Evolutionary conservation across 768 basidiomycete species (phyloP).

Genomic region (Suillus ampliporus): DNA sequence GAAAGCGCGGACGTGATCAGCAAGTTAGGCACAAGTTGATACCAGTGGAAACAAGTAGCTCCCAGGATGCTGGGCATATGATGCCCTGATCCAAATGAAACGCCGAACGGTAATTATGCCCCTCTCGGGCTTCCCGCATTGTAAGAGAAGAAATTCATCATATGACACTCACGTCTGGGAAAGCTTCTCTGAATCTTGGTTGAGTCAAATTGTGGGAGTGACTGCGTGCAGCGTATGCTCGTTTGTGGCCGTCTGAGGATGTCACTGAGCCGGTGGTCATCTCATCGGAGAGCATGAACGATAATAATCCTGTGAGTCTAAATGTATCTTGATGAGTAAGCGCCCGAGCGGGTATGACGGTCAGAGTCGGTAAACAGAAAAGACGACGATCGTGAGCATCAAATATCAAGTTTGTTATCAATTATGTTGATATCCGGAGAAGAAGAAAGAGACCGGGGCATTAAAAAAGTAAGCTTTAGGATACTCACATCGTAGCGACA

Average conservation of each 20-base stretch:
- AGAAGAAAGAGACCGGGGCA: constrained; percentile 9
- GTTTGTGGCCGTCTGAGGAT: constrained; percentile 80
- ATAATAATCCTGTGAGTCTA: constrained; percentile 90
- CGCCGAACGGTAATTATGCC: constrained; percentile 27
- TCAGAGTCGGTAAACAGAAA: constrained; percentile 13
- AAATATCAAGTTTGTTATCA: constrained; percentile 7
- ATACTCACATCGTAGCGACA: constrained; percentile 86
- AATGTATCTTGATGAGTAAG: constrained; percentile 9
- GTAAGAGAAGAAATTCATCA: constrained; percentile 13
- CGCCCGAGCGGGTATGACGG: constrained; percentile 8
- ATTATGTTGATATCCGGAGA: constrained; percentile 20
- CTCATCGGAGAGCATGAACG: constrained; percentile 95
- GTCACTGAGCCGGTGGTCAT: constrained; percentile 95
- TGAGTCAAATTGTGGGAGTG: constrained; percentile 87
- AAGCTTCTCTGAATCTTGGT: constrained; percentile 83
- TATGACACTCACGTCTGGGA: constrained; percentile 75
- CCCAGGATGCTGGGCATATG: constrained; percentile 21
- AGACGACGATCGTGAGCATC: constrained; percentile 9
- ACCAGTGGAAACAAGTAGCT: constrained; percentile 20
- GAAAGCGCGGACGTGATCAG: constrained; percentile 25
- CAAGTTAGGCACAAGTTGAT: constrained; percentile 18
- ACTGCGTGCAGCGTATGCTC: constrained; percentile 72
- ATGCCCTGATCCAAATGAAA: constrained; percentile 17
- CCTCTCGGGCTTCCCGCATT: constrained; percentile 24
- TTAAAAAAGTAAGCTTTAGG: constrained; percentile 4